phyloP scores from a whole-genome alignment of 352 stramenopile genomes.

The Phytopythium vexans region DNA sequence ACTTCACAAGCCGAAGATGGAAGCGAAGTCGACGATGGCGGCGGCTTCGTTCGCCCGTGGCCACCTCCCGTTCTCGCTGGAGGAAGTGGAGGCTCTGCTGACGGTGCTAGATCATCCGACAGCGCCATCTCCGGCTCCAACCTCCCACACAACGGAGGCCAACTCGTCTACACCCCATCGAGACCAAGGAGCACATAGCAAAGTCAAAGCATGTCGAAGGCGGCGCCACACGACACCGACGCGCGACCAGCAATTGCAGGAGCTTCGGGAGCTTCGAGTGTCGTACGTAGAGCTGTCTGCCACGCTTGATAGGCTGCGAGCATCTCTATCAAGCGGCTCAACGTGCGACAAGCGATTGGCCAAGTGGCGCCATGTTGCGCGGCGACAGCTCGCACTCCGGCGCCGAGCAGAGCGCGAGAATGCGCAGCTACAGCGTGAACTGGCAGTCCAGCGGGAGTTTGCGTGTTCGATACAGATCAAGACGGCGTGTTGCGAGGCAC shows the following conservation, averaged over 20 bases:
- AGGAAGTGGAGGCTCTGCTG: no score
- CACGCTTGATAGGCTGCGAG: slow-evolving; percentile 8
- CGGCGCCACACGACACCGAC: slow-evolving; percentile 27
- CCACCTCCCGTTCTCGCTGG: no score
- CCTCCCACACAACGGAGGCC: no score
- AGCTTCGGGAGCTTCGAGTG: slow-evolving; percentile 22
- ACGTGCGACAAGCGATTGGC: neutral
- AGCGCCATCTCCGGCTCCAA: no score
- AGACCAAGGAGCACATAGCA: no score
- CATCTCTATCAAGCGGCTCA: slow-evolving; percentile 5
- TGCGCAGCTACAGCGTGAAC: slow-evolving; percentile 5
- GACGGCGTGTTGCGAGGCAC: neutral
- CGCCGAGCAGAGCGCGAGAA: slow-evolving; percentile 16
- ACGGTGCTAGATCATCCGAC: no score
- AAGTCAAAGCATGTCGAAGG: slow-evolving; percentile 11
- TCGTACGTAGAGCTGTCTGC: slow-evolving; percentile 11
- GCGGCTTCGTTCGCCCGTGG: no score
- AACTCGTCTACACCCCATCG: no score
- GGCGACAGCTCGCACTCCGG: slow-evolving; percentile 13
- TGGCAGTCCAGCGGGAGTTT: slow-evolving; percentile 5
- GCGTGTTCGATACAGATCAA: neutral
- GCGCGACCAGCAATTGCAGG: slow-evolving; percentile 18
- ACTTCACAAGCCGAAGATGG: no score
- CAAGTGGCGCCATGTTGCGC: slow-evolving; percentile 24
- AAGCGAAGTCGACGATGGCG: no score